Evolutionary conservation across 225 moss, liverwort and hornwort species (phyloP).

Genomic region (Polytrichum commune): DNA sequence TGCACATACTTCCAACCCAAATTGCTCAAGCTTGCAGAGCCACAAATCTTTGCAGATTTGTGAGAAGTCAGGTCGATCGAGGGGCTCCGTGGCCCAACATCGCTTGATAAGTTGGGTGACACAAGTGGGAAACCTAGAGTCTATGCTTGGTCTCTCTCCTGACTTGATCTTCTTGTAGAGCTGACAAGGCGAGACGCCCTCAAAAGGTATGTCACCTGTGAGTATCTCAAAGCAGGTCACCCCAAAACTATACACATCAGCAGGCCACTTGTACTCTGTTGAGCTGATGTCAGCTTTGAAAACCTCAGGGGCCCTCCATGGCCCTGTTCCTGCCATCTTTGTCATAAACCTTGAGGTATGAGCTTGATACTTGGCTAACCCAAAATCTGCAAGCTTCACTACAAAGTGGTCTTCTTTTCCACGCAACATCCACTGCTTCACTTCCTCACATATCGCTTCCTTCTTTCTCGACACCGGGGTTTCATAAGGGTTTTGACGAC

Average conservation of each 20-base stretch:
- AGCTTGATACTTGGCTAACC: slow-evolving; percentile 13
- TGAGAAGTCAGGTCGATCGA: neutral
- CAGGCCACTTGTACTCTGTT: slow-evolving; percentile 20
- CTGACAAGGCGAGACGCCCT: neutral
- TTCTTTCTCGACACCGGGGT: slow-evolving; percentile 9
- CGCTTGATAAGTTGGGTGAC: neutral
- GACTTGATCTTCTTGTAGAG: slow-evolving; percentile 18
- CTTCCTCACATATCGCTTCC: neutral
- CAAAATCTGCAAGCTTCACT: slow-evolving; percentile 36
- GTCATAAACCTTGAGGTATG: neutral
- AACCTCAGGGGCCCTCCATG: slow-evolving; percentile 32
- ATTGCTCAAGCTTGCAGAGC: neutral
- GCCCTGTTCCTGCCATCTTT: slow-evolving; percentile 20
- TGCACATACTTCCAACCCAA: neutral
- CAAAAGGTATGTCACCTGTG: slow-evolving; percentile 27
- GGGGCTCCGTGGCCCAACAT: slow-evolving; percentile 3
- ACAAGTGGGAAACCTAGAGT: neutral
- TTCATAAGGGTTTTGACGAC: neutral
- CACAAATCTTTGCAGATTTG: neutral
- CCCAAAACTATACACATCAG: slow-evolving; percentile 40
- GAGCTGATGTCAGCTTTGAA: slow-evolving; percentile 4
- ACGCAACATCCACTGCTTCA: neutral
- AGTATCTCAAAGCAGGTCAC: slow-evolving; percentile 37
- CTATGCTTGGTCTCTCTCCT: slow-evolving; percentile 5
- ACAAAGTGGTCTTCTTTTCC: slow-evolving; percentile 26